Evolutionary conservation across 148 eudicot species (phyloP), one percentile per base, ranked within the genome.

Genomic region (Mesembryanthemum crystallinum): DNA sequence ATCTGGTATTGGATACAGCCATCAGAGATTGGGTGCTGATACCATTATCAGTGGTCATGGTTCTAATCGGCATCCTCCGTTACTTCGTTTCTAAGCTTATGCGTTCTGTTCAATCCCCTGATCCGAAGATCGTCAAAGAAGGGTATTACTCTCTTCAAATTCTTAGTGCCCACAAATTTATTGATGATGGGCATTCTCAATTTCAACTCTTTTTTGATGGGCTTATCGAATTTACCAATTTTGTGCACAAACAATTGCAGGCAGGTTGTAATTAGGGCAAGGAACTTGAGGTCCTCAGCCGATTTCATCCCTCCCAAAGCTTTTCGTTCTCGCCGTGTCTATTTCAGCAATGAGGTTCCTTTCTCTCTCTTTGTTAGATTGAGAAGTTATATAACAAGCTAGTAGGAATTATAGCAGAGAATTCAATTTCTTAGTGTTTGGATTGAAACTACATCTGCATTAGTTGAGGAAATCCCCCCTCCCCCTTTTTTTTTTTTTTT

Each of bases 81-180:
- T 95, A 95, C 88, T 92, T 92, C 67, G 99, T 92, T 68, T 92
- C 99, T 69, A 92, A 92, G 84, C 94, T 95, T 74, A 91, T 95
- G 96, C 89, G 88, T 15, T 88, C 98, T 62, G 75, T 85, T 78
- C 91, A 77, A 70, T 14, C 60, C 1, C 97, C 98, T 47, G 99
- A 95, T 84, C 76, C 88, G 74, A 95, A 95, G 82, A 83, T 95
- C 85, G 80, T 95, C 92, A 94, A 90, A 87, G 98, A 94, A 88
- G 98, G 99, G 98, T 89, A 45, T 28, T 43, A n/a, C n/a, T 29
- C 32, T 61, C 73, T 51, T 32, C 28, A 20, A 14, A 5, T 45
- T 69, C 3, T 1, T 5, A 13, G n/a, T 69, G 25, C 6, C 51
- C 10, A 20, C 8, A 3, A 0, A 5, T 3, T 21, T 35, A 7